phyloP scores from a whole-genome alignment of 1,284 basidiomycete genomes.

The Cryptococcus sp. region DNA sequence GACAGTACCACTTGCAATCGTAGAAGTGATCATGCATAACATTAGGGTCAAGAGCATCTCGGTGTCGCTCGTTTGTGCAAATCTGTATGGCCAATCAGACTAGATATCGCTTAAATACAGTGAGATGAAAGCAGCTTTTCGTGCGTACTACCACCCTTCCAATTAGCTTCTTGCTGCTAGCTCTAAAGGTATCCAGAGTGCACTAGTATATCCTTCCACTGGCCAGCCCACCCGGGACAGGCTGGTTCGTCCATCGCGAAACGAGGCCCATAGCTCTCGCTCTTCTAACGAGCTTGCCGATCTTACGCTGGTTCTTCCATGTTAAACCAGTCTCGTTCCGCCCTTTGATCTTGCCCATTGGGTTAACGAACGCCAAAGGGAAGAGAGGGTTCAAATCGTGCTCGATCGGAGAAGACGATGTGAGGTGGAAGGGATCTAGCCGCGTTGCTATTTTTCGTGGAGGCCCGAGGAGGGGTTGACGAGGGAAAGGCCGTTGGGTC shows the following conservation, averaged over 20 bases:
- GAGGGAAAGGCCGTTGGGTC: conserved; percentile 3
- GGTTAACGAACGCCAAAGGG: conserved; percentile 68
- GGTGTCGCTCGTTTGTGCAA: too few relatives aligned
- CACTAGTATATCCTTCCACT: background rate
- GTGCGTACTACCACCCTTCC: too few relatives aligned
- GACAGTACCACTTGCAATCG: too few relatives aligned
- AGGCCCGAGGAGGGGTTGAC: conserved; percentile 45
- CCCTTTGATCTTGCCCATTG: conserved; percentile 80
- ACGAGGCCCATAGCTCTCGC: conserved; percentile 92
- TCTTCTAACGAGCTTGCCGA: conserved; percentile 85
- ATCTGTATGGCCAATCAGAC: too few relatives aligned
- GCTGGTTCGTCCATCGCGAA: conserved; percentile 54
- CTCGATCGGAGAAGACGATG: conserved; percentile 35
- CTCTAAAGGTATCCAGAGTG: too few relatives aligned
- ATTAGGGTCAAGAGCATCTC: too few relatives aligned
- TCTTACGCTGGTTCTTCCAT: conserved; percentile 72
- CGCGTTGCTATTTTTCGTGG: conserved; percentile 30
- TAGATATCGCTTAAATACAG: too few relatives aligned
- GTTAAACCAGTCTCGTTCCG: conserved; percentile 75
- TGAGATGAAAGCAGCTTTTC: too few relatives aligned
- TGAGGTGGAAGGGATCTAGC: conserved; percentile 49
- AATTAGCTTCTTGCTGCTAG: too few relatives aligned
- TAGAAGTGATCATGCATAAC: too few relatives aligned
- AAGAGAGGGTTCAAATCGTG: conserved; percentile 64
- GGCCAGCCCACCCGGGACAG: conserved; percentile 23